phyloP scores from a whole-genome alignment of 2,329 filamentous ascomycete species.

The Diplodia mutila region DNA sequence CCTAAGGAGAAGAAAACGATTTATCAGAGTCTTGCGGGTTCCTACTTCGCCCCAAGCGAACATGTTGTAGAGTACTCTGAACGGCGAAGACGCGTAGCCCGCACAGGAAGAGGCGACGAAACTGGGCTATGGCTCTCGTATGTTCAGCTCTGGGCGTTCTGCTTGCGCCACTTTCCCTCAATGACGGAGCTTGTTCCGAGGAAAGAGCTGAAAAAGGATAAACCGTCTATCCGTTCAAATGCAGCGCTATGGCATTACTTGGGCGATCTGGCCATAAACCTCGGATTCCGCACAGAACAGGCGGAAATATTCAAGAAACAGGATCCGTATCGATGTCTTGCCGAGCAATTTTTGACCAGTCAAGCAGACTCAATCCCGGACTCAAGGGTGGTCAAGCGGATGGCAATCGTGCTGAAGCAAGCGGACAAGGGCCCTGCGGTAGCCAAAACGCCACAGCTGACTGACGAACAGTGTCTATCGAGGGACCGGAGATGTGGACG shows the following conservation, averaged over 20 bases:
- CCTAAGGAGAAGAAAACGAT: slow-evolving; percentile 26
- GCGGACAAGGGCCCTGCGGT: neutral
- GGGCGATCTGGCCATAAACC: neutral
- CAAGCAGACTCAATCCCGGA: no score
- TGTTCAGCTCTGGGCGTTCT: slow-evolving; percentile 13
- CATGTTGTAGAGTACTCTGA: slow-evolving; percentile 21
- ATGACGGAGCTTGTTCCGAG: neutral
- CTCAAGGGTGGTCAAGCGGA: no score
- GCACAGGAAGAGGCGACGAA: no score
- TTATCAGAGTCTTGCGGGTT: slow-evolving; percentile 25
- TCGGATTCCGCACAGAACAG: neutral
- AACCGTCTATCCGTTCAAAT: neutral
- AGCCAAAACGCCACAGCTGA: neutral
- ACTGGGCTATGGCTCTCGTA: slow-evolving; percentile 11
- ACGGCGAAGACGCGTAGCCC: neutral
- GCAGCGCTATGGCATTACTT: neutral
- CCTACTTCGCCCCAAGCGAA: slow-evolving; percentile 26
- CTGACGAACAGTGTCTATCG: neutral
- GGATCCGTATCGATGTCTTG: neutral
- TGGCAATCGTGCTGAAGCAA: neutral
- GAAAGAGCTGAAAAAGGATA: neutral
- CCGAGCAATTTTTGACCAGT: neutral
- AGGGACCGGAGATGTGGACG: neutral
- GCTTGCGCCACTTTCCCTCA: slow-evolving; percentile 2
- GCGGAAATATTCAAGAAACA: neutral